phyloP scores from a whole-genome alignment of 225 moss, liverwort and hornwort genomes.

The Lunularia cruciata region DNA sequence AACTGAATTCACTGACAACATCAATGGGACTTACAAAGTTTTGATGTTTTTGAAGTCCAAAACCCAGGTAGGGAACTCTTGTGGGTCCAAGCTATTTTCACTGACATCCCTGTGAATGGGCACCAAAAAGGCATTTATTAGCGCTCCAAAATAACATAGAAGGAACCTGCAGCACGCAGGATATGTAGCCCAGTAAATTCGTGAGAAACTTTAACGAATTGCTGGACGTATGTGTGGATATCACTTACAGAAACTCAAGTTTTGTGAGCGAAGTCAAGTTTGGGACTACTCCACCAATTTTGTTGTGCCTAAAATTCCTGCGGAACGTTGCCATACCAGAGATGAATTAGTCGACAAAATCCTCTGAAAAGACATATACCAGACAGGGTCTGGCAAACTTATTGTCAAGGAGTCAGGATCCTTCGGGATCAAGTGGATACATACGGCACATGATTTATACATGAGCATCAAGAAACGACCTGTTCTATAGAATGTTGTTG shows the following conservation, averaged over 20 bases:
- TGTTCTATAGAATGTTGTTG: no score
- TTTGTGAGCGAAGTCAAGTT: conserved; percentile 27
- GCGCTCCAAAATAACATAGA: not conserved
- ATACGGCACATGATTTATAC: not conserved
- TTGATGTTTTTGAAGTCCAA: not conserved
- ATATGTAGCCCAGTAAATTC: no score
- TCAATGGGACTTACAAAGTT: conserved; percentile 54
- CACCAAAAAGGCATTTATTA: not conserved
- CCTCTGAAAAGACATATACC: not conserved
- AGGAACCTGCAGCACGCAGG: no score
- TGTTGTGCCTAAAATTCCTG: conserved; percentile 55
- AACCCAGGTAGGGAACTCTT: conserved; percentile 56
- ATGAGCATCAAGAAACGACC: not conserved
- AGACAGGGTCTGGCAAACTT: not conserved
- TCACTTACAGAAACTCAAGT: conserved; percentile 52
- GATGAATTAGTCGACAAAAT: not conserved
- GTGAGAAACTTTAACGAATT: no score
- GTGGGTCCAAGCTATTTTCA: conserved; percentile 42
- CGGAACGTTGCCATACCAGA: not conserved
- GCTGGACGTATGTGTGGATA: no score
- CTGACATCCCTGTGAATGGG: conserved; percentile 60
- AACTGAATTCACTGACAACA: not conserved
- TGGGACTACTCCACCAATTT: conserved; percentile 47
- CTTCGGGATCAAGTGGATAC: no score
- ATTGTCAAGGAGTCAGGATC: no score